These are phyloP conservation scores for Dichotomocladium elegans DNA, from an alignment of 371 early-diverging fungal species.

Conservation along the genomic window DNA sequence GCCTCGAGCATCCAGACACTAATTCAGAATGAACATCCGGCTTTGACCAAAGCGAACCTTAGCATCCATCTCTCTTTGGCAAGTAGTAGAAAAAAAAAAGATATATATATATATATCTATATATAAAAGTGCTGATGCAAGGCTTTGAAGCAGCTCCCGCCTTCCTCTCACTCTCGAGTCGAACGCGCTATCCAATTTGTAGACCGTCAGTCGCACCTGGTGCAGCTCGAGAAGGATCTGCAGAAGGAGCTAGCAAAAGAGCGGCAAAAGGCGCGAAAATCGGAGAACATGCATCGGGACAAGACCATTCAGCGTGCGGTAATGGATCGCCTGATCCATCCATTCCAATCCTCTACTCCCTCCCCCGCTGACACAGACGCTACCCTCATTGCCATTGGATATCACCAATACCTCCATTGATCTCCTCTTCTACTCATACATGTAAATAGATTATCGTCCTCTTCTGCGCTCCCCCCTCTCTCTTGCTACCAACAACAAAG, in stretches of 20 bases:
- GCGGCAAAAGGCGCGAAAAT: background rate
- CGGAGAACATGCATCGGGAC: background rate
- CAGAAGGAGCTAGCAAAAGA: background rate
- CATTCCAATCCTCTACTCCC: background rate
- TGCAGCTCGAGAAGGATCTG: background rate
- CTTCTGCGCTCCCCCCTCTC: too few species aligned
- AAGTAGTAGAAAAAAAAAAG: background rate
- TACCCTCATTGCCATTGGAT: background rate
- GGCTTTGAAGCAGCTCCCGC: background rate
- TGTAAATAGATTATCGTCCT: too few species aligned
- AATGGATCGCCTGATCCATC: background rate
- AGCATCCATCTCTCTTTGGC: background rate
- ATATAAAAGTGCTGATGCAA: background rate
- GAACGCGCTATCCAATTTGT: slow-evolving; percentile 4
- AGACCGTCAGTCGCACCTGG: background rate
- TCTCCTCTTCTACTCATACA: too few species aligned
- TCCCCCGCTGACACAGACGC: background rate
- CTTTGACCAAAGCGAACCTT: too few species aligned
- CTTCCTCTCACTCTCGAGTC: background rate
- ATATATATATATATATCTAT: background rate
- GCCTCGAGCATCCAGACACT: too few species aligned
- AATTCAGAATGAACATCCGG: too few species aligned
- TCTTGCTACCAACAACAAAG: too few species aligned
- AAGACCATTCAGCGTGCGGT: background rate
- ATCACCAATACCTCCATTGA: background rate